These are phyloP conservation scores for Clonostachys solani DNA, from an alignment of 2,329 filamentous ascomycete genomes.

Conservation along the genomic window DNA sequence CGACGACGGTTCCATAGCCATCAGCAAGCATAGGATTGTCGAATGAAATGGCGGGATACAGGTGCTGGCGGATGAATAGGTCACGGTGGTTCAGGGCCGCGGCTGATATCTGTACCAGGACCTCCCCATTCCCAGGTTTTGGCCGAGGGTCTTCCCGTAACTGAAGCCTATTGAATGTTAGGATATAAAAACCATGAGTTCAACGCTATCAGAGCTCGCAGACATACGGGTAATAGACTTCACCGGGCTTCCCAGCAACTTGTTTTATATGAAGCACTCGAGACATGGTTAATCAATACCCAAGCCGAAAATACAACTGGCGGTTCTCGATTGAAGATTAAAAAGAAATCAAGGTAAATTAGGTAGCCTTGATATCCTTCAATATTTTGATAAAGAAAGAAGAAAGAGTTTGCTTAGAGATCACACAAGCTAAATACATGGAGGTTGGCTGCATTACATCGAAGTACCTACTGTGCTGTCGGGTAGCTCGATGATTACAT, in stretches of 20 bases:
- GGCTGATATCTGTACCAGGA: slow-evolving; percentile 72
- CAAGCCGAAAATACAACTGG: too few relatives aligned
- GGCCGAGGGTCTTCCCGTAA: slow-evolving; percentile 60
- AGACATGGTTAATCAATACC: neutral
- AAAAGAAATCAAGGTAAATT: neutral
- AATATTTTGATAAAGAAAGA: too few relatives aligned
- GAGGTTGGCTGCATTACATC: too few relatives aligned
- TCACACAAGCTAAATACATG: too few relatives aligned
- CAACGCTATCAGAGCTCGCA: neutral
- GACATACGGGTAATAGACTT: slow-evolving; percentile 77
- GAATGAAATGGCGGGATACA: slow-evolving; percentile 85
- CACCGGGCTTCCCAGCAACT: slow-evolving; percentile 73
- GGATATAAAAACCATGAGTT: neutral
- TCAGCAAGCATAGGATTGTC: slow-evolving; percentile 76
- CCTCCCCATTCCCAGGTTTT: slow-evolving; percentile 58
- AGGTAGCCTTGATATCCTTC: neutral
- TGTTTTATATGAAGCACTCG: slow-evolving; percentile 55
- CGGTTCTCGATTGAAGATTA: too few relatives aligned
- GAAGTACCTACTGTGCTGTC: too few relatives aligned
- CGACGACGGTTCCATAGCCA: slow-evolving; percentile 70
- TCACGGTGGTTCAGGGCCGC: slow-evolving; percentile 93
- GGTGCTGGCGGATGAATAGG: slow-evolving; percentile 86
- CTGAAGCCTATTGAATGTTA: slow-evolving; percentile 37
- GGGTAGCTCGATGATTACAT: too few relatives aligned
- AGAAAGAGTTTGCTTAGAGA: too few relatives aligned